These are phyloP conservation scores for Phlegmacium glaucopus DNA, from an alignment of 768 basidiomycete species.

Conservation along the genomic window DNA sequence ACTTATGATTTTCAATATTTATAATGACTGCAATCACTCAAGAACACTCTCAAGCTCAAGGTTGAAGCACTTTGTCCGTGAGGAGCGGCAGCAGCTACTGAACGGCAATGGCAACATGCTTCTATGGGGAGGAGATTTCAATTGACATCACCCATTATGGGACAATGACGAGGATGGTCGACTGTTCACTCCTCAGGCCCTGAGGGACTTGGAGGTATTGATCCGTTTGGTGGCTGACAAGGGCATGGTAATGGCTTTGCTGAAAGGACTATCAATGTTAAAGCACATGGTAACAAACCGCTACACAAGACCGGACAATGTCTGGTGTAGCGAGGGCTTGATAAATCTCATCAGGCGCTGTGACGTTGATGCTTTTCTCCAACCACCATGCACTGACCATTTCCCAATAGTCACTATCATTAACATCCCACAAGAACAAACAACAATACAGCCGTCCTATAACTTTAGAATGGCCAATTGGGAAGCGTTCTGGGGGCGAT, in stretches of 20 bases:
- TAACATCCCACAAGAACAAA: background rate
- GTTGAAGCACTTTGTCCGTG: background rate
- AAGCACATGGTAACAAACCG: constrained; percentile 20
- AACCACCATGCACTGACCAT: constrained; percentile 4
- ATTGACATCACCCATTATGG: constrained; percentile 38
- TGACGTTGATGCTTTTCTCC: background rate
- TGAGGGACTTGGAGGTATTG: constrained; percentile 20
- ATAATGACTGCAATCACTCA: constrained; percentile 9
- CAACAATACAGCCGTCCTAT: background rate
- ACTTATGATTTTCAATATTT: constrained; percentile 15
- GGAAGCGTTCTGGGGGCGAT: background rate
- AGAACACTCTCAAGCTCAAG: constrained; percentile 1
- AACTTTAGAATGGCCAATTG: constrained; percentile 5
- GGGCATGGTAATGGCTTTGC: constrained; percentile 22
- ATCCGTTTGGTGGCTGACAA: constrained; percentile 20
- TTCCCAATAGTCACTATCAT: constrained; percentile 1
- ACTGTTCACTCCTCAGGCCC: constrained; percentile 30
- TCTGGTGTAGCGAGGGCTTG: background rate
- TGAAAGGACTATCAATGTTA: constrained; percentile 12
- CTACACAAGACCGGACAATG: constrained; percentile 15
- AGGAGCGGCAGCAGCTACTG: background rate
- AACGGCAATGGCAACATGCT: background rate
- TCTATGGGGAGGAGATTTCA: no score
- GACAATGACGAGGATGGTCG: constrained; percentile 25
- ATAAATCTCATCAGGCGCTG: background rate